Percentiles rank a stretch among this genome's conserved stretches.
phyloP scores from a whole-genome alignment of 1,284 basidiomycete genomes.

The Ceratobasidium papillatum region DNA sequence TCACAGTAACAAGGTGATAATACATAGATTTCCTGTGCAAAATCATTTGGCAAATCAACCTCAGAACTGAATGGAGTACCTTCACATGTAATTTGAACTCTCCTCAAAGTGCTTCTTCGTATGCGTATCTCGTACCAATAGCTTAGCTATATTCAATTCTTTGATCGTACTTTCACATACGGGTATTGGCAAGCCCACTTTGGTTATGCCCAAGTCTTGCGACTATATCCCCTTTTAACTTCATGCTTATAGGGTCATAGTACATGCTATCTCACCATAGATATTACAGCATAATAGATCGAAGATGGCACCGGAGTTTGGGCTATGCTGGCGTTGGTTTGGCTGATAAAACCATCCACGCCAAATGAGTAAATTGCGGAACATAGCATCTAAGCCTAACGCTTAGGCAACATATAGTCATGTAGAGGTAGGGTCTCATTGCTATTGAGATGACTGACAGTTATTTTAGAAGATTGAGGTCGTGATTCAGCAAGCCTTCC shows the following conservation, averaged over 20 bases:
- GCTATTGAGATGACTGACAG: background rate
- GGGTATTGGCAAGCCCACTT: background rate
- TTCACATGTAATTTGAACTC: no score
- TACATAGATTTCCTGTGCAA: no score
- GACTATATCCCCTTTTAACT: no score
- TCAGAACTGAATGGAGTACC: no score
- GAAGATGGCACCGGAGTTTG: background rate
- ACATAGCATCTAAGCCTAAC: background rate
- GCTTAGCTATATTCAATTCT: no score
- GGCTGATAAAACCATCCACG: background rate
- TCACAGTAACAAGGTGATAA: no score
- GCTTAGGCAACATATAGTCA: background rate
- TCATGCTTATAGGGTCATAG: no score
- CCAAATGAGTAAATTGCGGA: background rate
- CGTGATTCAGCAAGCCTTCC: background rate
- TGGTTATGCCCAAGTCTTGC: no score
- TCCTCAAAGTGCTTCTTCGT: no score
- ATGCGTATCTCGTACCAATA: no score
- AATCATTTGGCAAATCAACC: no score
- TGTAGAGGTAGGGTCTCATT: background rate
- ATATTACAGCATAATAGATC: background rate
- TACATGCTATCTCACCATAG: background rate
- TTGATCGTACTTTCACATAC: background rate
- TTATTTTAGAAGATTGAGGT: background rate
- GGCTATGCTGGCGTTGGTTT: background rate